Evolutionary conservation across 768 basidiomycete species (phyloP), one percentile per base, ranked within the genome.

Genomic region (Amanita inopinata): DNA sequence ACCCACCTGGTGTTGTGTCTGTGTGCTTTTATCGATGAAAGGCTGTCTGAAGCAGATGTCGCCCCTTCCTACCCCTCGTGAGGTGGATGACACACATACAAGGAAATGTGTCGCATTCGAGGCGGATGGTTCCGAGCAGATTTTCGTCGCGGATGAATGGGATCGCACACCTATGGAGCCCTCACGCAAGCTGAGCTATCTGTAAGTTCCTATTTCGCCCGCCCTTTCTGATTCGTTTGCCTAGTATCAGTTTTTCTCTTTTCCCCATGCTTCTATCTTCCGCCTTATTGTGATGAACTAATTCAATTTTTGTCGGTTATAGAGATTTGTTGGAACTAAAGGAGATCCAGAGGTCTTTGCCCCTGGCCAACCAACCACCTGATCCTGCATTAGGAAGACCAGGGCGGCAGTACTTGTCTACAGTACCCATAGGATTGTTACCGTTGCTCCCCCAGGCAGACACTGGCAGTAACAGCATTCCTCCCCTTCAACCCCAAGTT

Each of bases 61-160:
- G 0, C 53, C 60, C 2, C 38, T 49, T n/a, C 48, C 57, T 25
- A 56, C 52, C 39, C 43, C 46, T 14, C 39, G 38, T 40, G 52
- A 44, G 19, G 51, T 27, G 20, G 49, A 48, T 9, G 33, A 40
- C 20, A 1, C 17, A 12, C 40, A 43, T 20, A 25, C 25, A 6
- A 56, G 68, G 47, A 83, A 84, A 60, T 70, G 69, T 23, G 84
- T 87, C 22, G 71, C 71, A 5, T 87, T 84, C 49, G 71, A 74
- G 33, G 63, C 63, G 2, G 62, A 71, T 2, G 71, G 69, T 40
- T 60, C 63, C 9, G 76, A 81, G 46, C 69, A 83, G 55, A 64
- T 86, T 7, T 71, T 71, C 53, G 57, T 68, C 22, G 84, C 80
- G 2, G 84, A 87, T 56, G 81, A 83, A 43, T 86, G 84, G 84